Percentiles rank a stretch among this genome's conserved stretches.
Conservation (phyloP, 1,284 basidiomycete genomes). For the Salmacisia buchloeana region DNA sequence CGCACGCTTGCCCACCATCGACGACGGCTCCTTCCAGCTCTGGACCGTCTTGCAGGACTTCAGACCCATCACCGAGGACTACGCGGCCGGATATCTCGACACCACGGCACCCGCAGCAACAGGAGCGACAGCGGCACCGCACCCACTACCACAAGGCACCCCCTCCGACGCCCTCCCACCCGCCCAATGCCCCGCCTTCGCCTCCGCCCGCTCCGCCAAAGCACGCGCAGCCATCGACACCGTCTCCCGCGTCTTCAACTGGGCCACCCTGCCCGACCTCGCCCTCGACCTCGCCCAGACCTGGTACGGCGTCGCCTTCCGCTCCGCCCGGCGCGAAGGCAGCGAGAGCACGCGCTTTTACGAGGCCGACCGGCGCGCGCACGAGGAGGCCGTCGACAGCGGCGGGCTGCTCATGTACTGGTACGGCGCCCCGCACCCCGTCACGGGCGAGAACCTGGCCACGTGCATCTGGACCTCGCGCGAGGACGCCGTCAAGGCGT, state of each 20-base stretch:
- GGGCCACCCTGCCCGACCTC: constrained; percentile 21
- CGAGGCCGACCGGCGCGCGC: constrained; percentile 34
- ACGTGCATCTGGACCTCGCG: constrained; percentile 44
- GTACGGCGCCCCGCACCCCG: constrained; percentile 32
- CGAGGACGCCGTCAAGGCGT: constrained; percentile 21
- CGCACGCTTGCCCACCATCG: constrained; percentile 26
- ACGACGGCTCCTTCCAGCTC: constrained; percentile 21
- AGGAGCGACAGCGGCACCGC: not conserved
- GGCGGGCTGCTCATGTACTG: constrained; percentile 44
- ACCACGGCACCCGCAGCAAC: not conserved
- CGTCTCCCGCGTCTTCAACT: constrained; percentile 31
- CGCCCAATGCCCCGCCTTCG: constrained; percentile 25
- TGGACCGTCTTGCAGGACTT: constrained; percentile 34
- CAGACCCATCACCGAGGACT: constrained; percentile 25
- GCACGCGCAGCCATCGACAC: constrained; percentile 1
- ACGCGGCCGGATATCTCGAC: constrained; percentile 28
- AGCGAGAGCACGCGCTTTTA: constrained; percentile 28
- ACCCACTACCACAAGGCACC: not conserved
- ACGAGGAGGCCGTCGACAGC: constrained; percentile 37
- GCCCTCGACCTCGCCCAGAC: constrained; percentile 10
- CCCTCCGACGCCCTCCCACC: not conserved
- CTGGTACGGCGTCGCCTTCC: constrained; percentile 45
- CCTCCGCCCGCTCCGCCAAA: constrained; percentile 12
- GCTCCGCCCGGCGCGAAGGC: constrained; percentile 23
- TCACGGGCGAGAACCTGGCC: constrained; percentile 36